A percentile compares a stretch with the other conserved stretches of the same genome.
Conservation (phyloP, 177 flowering plant genomes). For the Vitis hybrid region DNA sequence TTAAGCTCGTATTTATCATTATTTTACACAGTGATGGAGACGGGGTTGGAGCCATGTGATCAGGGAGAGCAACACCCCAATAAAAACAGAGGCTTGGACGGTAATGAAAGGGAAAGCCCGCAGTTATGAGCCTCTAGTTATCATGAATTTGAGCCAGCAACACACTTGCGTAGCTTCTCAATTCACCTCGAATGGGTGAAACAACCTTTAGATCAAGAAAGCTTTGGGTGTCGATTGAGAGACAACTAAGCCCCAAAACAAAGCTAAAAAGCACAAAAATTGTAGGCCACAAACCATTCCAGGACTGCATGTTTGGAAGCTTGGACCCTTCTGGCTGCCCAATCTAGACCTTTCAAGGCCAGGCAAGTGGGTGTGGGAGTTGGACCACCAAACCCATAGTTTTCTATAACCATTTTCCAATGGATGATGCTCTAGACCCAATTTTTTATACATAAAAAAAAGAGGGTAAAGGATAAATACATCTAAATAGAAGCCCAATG, state of each 20-base stretch:
- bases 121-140: too few relatives aligned
- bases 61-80: too few relatives aligned
- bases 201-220: too few relatives aligned
- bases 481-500: too few relatives aligned
- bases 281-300: background rate
- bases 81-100: too few relatives aligned
- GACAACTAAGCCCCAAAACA: background rate
- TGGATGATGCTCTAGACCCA: background rate
- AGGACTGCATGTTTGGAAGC: background rate
- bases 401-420: background rate
- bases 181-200: too few relatives aligned
- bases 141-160: too few relatives aligned
- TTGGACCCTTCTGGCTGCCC: background rate
- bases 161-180: too few relatives aligned
- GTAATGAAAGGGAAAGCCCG: too few relatives aligned
- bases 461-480: background rate
- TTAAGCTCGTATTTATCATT: too few relatives aligned
- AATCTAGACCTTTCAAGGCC: background rate
- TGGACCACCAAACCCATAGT: constrained; percentile 12
- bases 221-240: background rate
- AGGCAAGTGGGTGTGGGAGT: constrained; percentile 7
- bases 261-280: background rate
- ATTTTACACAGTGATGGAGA: too few relatives aligned
- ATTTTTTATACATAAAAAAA: background rate
- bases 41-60: too few relatives aligned